Conservation (phyloP, 2,329 filamentous ascomycete genomes). For the Boeremia exigua region DNA sequence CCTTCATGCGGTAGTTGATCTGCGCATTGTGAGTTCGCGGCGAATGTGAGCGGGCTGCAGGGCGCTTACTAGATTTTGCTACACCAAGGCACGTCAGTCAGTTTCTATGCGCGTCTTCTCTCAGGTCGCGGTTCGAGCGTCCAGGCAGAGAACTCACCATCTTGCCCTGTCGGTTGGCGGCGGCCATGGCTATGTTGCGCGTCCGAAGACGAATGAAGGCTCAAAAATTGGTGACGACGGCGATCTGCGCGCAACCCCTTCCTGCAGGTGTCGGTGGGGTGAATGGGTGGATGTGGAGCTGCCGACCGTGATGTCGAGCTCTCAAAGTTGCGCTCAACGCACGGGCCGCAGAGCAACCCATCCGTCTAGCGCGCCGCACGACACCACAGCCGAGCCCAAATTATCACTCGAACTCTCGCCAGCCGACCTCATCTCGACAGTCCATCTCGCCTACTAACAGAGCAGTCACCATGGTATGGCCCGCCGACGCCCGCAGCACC, state of each 20-base stretch:
- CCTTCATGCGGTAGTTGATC: constrained; percentile 99
- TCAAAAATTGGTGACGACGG: constrained; percentile 10
- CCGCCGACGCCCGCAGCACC: constrained; percentile 5
- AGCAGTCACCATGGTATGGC: constrained; percentile 50
- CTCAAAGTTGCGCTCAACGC: constrained; percentile 17
- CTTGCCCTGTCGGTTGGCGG: constrained; percentile 91
- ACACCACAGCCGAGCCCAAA: constrained; percentile 31
- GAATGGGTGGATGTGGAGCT: constrained; percentile 12
- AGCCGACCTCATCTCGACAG: constrained; percentile 35
- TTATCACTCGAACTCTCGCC: constrained; percentile 22
- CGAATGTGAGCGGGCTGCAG: constrained; percentile 21
- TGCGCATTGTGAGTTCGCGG: constrained; percentile 50
- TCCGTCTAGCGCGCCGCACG: constrained; percentile 17
- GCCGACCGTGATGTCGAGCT: constrained; percentile 29
- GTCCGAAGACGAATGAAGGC: constrained; percentile 51
- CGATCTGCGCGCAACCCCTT: constrained; percentile 20
- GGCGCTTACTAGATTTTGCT: constrained; percentile 70
- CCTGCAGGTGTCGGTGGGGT: constrained; percentile 30
- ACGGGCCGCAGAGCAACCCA: constrained; percentile 9
- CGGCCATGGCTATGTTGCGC: constrained; percentile 51
- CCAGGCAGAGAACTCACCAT: constrained; percentile 76
- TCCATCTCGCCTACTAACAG: constrained; percentile 44
- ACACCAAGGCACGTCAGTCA: constrained; percentile 51
- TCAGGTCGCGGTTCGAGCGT: constrained; percentile 44
- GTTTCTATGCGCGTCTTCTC: constrained; percentile 54